A percentile compares a stretch with the other conserved stretches of the same genome.
These are phyloP conservation scores for Lentinula guzmanii DNA, from an alignment of 768 basidiomycete genomes.

Conservation along the genomic window DNA sequence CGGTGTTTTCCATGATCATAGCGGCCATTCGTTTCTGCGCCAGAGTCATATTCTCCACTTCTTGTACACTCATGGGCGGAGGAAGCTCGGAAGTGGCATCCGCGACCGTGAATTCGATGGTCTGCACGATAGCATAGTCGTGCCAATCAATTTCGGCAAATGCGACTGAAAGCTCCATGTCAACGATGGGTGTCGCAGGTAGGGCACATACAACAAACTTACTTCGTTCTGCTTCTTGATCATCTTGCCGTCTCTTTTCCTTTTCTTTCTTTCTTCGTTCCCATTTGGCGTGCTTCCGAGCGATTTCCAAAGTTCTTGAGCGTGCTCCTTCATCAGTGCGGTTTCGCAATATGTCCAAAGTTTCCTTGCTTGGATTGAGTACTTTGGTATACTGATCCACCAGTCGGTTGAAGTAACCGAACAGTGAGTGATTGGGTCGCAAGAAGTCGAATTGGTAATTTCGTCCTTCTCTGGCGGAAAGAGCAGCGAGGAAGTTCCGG, in stretches of 20 bases:
- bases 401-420: slow-evolving; percentile 94
- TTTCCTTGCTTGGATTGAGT: slow-evolving; percentile 75
- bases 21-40: slow-evolving; percentile 98
- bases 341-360: slow-evolving; percentile 62
- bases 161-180: slow-evolving; percentile 46
- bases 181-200: not conserved
- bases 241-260: slow-evolving; percentile 82
- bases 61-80: slow-evolving; percentile 92
- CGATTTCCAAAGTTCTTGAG: slow-evolving; percentile 75
- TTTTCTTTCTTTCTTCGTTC: slow-evolving; percentile 78
- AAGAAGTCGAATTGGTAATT: slow-evolving; percentile 99
- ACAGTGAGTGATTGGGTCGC: slow-evolving; percentile 91
- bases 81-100: slow-evolving; percentile 90
- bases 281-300: slow-evolving; percentile 81
- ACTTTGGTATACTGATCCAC: slow-evolving; percentile 95
- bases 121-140: slow-evolving; percentile 97
- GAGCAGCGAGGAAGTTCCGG: slow-evolving; percentile 73
- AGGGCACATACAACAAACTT: slow-evolving; percentile 25
- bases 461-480: slow-evolving; percentile 84
- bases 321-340: slow-evolving; percentile 59
- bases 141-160: slow-evolving; percentile 99
- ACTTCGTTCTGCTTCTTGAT: slow-evolving; percentile 89
- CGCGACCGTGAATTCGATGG: slow-evolving; percentile 93
- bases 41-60: slow-evolving; percentile 93
- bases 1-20: slow-evolving; percentile 96